A percentile compares a stretch with the other conserved stretches of the same genome.
Evolutionary conservation across 129 eudicot species (phyloP).

Genomic region (Pseudognaphalium luteoalbum): DNA sequence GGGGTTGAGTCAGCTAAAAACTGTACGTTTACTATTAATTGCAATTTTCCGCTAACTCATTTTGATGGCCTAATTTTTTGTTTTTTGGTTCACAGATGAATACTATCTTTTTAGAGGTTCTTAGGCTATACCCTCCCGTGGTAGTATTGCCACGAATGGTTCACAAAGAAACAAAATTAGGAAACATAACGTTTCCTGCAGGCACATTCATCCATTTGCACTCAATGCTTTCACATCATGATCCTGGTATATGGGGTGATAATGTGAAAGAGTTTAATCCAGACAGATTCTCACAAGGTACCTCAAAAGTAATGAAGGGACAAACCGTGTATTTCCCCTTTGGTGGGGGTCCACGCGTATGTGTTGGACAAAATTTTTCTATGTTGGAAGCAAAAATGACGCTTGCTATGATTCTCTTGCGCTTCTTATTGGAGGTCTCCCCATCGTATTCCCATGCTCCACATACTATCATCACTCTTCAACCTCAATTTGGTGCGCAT

Average conservation of each 20-base stretch:
- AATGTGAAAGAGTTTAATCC: conserved; percentile 26
- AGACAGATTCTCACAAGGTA: conserved; percentile 16
- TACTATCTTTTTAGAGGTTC: conserved; percentile 20
- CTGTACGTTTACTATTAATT: conserved; percentile 16
- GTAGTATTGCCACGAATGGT: conserved; percentile 21
- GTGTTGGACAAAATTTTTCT: conserved; percentile 13
- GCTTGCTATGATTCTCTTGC: conserved; percentile 2
- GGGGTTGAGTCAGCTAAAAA: conserved; percentile 27
- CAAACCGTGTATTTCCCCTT: conserved; percentile 2
- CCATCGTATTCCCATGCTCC: conserved; percentile 13
- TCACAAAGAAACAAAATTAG: conserved; percentile 18
- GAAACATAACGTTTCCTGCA: conserved; percentile 8
- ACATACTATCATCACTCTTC: conserved; percentile 1
- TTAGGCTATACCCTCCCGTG: conserved; percentile 20
- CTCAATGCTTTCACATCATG: conserved; percentile 22
- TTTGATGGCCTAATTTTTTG: neutral
- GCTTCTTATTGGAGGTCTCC: conserved; percentile 6
- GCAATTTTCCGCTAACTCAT: neutral
- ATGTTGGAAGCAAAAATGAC: conserved; percentile 13
- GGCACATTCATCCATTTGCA: conserved; percentile 9
- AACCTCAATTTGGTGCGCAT: conserved; percentile 9
- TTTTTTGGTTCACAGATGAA: conserved; percentile 9
- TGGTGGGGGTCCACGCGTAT: conserved; percentile 11
- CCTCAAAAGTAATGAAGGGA: conserved; percentile 6
- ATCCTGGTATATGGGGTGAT: conserved; percentile 25